Evolutionary conservation across 352 stramenopile genomes (phyloP).

Genomic region (Thalassiosira hispida): DNA sequence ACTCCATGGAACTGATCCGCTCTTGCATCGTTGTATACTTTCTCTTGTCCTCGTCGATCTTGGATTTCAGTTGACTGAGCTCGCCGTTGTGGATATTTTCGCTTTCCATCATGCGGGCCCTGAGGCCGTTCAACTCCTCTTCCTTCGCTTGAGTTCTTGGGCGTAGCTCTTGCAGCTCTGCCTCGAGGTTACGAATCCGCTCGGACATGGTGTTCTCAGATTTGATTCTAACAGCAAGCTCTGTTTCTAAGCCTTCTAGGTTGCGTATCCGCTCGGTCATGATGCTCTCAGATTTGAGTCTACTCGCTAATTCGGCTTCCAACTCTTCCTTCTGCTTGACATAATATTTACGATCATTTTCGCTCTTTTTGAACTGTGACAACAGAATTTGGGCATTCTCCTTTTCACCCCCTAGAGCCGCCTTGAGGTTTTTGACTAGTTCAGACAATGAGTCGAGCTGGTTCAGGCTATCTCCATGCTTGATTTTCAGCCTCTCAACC

Average conservation of each 20-base stretch:
- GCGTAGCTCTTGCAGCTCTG: constrained; percentile 9
- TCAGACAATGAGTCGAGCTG: constrained; percentile 47
- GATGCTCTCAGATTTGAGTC: constrained; percentile 26
- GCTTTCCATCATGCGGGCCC: constrained; percentile 14
- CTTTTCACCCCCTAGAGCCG: constrained; percentile 47
- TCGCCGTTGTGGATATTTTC: constrained; percentile 20
- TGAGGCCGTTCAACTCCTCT: constrained; percentile 19
- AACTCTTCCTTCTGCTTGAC: constrained; percentile 35
- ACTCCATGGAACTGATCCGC: constrained; percentile 41
- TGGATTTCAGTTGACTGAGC: constrained; percentile 31
- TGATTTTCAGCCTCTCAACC: constrained; percentile 39
- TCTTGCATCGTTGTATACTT: constrained; percentile 31
- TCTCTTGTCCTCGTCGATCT: constrained; percentile 20
- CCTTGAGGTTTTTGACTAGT: constrained; percentile 46
- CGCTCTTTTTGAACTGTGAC: constrained; percentile 57
- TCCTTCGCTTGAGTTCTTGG: constrained; percentile 3
- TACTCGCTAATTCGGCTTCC: constrained; percentile 28
- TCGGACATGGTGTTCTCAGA: constrained; percentile 42
- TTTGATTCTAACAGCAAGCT: constrained; percentile 26
- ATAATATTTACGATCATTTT: constrained; percentile 37
- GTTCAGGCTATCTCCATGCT: constrained; percentile 33
- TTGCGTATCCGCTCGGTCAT: constrained; percentile 33
- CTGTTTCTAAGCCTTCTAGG: constrained; percentile 24
- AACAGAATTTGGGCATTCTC: constrained; percentile 43
- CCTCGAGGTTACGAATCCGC: constrained; percentile 35